Evolutionary conservation across 768 basidiomycete genomes (phyloP).

Genomic region (Tylopilus vinaceipallidus): DNA sequence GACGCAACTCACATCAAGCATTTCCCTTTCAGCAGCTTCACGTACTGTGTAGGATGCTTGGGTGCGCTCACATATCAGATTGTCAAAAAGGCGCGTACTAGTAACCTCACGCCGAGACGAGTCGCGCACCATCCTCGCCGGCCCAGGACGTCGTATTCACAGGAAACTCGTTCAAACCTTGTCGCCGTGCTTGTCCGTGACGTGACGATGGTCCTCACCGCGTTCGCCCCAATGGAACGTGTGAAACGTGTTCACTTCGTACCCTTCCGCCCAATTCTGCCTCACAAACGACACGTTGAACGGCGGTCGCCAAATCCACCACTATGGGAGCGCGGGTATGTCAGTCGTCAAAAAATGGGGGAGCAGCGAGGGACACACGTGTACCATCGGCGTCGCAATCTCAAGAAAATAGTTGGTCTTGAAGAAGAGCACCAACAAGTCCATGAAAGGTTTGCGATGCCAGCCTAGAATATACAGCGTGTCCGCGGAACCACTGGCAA

Average conservation of each 20-base stretch:
- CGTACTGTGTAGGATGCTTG: constrained; percentile 75
- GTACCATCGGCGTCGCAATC: constrained; percentile 46
- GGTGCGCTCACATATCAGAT: too few species aligned
- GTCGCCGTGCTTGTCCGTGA: constrained; percentile 38
- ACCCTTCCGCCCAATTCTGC: constrained; percentile 43
- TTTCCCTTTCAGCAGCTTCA: constrained; percentile 82
- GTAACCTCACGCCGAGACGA: too few species aligned
- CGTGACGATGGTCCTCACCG: constrained; percentile 29
- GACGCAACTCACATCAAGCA: constrained; percentile 70
- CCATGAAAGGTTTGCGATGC: constrained; percentile 39
- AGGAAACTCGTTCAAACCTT: constrained; percentile 31
- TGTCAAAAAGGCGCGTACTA: too few species aligned
- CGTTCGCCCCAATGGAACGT: constrained; percentile 49
- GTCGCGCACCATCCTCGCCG: too few species aligned
- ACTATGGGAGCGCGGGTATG: constrained; percentile 29
- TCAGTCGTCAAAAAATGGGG: not conserved
- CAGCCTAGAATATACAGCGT: constrained; percentile 48
- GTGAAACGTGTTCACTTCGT: constrained; percentile 52
- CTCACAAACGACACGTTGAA: constrained; percentile 47
- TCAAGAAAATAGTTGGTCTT: constrained; percentile 49
- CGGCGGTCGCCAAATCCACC: constrained; percentile 50
- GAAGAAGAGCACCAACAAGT: constrained; percentile 42
- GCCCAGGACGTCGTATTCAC: too few species aligned
- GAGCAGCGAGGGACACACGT: constrained; percentile 5
- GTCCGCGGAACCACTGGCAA: constrained; percentile 49